phyloP scores from a whole-genome alignment of 2,329 filamentous ascomycete genomes.

The Xylariaceae sp. region DNA sequence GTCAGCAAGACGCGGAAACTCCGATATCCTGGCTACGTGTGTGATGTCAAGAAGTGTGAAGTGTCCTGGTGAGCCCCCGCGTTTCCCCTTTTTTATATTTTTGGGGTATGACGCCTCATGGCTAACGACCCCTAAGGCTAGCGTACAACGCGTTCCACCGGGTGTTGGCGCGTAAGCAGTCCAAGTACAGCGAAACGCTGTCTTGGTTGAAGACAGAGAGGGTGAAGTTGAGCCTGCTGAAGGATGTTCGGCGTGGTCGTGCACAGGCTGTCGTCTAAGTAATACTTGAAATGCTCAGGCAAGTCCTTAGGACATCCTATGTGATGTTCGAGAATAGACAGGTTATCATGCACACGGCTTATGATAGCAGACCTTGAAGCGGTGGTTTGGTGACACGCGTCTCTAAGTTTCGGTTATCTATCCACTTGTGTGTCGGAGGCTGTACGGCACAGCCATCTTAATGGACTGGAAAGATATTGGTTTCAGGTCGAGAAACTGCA shows the following conservation, averaged over 20 bases:
- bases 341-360: background rate
- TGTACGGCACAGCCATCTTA: too few species aligned
- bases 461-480: too few species aligned
- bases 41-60: conserved; percentile 66
- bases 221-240: conserved; percentile 46
- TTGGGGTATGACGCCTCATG: background rate
- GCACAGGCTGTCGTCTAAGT: conserved; percentile 27
- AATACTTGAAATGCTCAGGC: background rate
- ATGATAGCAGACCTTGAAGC: background rate
- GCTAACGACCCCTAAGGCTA: conserved; percentile 56
- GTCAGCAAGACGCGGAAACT: conserved; percentile 58
- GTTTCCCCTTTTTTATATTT: background rate
- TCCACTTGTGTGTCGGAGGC: too few species aligned
- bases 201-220: conserved; percentile 68
- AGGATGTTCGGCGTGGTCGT: conserved; percentile 41
- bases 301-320: too few species aligned
- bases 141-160: conserved; percentile 72
- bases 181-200: conserved; percentile 68
- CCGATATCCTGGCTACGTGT: conserved; percentile 60
- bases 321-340: background rate
- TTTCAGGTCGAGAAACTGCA: too few species aligned
- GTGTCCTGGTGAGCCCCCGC: conserved; percentile 61
- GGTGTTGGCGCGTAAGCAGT: conserved; percentile 75
- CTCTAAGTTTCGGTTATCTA: too few species aligned
- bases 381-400: too few species aligned